phyloP scores from a whole-genome alignment of 2,329 filamentous ascomycete species.

The Talaromyces sp. region DNA sequence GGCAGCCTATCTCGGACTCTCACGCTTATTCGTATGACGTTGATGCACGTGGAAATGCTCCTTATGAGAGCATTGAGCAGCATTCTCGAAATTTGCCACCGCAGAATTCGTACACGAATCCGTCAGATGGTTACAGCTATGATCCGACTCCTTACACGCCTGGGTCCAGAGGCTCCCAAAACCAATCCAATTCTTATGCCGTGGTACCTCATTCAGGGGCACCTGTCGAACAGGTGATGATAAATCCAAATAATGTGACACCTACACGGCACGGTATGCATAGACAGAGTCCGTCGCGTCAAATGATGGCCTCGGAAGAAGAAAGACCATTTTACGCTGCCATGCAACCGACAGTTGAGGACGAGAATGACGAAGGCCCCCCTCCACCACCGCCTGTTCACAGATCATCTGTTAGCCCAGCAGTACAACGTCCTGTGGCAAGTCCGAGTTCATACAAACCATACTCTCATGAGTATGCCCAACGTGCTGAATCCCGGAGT shows the following conservation, averaged over 20 bases:
- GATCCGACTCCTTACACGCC: constrained; percentile 4
- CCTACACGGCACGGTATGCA: constrained; percentile 27
- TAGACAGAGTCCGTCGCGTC: constrained; percentile 23
- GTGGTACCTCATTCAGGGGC: background rate
- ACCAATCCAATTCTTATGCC: background rate
- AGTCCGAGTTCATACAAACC: constrained; percentile 22
- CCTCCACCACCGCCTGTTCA: constrained; percentile 33
- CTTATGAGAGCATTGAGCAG: constrained; percentile 1
- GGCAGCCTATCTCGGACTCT: background rate
- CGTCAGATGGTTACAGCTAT: constrained; percentile 1
- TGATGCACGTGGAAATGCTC: background rate
- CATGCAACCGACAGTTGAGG: constrained; percentile 45
- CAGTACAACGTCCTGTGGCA: constrained; percentile 19
- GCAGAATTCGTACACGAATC: background rate
- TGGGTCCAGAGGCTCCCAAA: background rate
- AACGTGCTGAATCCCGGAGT: constrained; percentile 5
- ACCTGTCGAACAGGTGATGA: constrained; percentile 11
- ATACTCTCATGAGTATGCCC: constrained; percentile 23
- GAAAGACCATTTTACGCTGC: constrained; percentile 35
- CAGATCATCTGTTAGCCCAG: constrained; percentile 25
- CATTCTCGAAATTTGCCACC: constrained; percentile 2
- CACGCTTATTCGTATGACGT: background rate
- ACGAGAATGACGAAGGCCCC: constrained; percentile 34
- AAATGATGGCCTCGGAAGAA: constrained; percentile 18
- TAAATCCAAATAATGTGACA: constrained; percentile 46